A percentile compares a stretch with the other conserved stretches of the same genome.
These are phyloP conservation scores for Aphanomyces euteiches DNA, from an alignment of 352 stramenopile genomes.

Conservation along the genomic window DNA sequence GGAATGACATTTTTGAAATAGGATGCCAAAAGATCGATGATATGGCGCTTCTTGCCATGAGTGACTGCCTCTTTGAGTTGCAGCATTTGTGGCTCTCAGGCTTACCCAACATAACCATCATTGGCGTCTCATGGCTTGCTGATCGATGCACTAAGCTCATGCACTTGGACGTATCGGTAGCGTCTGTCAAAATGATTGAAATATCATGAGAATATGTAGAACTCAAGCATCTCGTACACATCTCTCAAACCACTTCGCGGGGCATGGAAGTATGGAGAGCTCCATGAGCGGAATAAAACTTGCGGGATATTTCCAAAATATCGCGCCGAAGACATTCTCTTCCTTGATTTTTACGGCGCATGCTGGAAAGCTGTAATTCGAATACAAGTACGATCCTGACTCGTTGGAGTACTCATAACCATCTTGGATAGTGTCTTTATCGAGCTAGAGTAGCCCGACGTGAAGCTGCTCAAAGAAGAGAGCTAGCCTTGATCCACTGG, in stretches of 20 bases:
- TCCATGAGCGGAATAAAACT: slow-evolving; percentile 47
- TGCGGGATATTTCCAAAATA: slow-evolving; percentile 71
- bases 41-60: slow-evolving; percentile 67
- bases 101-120: slow-evolving; percentile 63
- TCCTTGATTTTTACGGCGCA: slow-evolving; percentile 83
- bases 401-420: neutral
- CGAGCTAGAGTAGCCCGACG: slow-evolving; percentile 49
- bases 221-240: slow-evolving; percentile 31
- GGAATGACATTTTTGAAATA: neutral
- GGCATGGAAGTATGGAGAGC: slow-evolving; percentile 59
- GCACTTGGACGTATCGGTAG: slow-evolving; percentile 55
- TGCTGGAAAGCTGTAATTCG: slow-evolving; percentile 58
- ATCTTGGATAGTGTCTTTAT: slow-evolving; percentile 42
- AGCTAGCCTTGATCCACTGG: slow-evolving; percentile 51
- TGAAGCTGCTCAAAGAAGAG: slow-evolving; percentile 41
- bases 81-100: slow-evolving; percentile 64
- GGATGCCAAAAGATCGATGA: slow-evolving; percentile 73
- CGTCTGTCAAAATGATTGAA: slow-evolving; percentile 36
- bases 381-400: slow-evolving; percentile 42
- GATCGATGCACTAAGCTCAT: slow-evolving; percentile 62
- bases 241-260: slow-evolving; percentile 54
- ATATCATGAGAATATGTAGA: slow-evolving; percentile 27
- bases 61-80: slow-evolving; percentile 49
- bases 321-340: slow-evolving; percentile 70
- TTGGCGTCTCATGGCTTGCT: slow-evolving; percentile 80